Conservation (phyloP, 2,329 filamentous ascomycete genomes). For the Lecanicillium sp. region DNA sequence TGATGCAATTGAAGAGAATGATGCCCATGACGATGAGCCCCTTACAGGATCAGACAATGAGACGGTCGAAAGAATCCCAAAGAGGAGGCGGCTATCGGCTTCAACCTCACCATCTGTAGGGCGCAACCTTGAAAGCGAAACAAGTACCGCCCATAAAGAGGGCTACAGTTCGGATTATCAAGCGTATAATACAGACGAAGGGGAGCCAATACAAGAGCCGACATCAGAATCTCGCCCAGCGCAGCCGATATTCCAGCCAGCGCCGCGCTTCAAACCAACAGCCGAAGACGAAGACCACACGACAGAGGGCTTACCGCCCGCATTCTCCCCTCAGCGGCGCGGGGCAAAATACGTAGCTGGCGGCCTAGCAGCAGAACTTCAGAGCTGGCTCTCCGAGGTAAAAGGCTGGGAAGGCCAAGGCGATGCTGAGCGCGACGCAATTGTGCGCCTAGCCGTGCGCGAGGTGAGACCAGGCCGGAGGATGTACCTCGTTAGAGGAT, state of each 20-base stretch:
- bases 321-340: conserved; percentile 27
- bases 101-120: conserved; percentile 1
- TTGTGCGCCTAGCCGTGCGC: conserved; percentile 19
- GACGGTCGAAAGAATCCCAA: conserved; percentile 14
- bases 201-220: background rate
- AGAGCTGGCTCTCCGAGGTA: conserved; percentile 32
- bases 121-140: conserved; percentile 1
- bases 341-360: conserved; percentile 26
- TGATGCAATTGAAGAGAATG: background rate
- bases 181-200: conserved; percentile 11
- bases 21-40: conserved; percentile 4
- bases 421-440: conserved; percentile 8
- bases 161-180: conserved; percentile 11
- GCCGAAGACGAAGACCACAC: conserved; percentile 9
- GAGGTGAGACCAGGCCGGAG: conserved; percentile 21
- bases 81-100: conserved; percentile 13
- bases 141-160: conserved; percentile 1
- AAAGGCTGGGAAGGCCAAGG: conserved; percentile 22
- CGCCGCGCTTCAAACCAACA: conserved; percentile 30
- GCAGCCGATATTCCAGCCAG: conserved; percentile 29
- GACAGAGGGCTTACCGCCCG: too few relatives aligned
- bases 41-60: conserved; percentile 1
- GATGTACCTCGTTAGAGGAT: conserved; percentile 25
- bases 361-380: conserved; percentile 30
- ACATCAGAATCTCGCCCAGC: conserved; percentile 10